A percentile compares a stretch with the other conserved stretches of the same genome.
Evolutionary conservation across 2,329 filamentous ascomycete genomes (phyloP).

Genomic region (Paramyrothecium sp.): DNA sequence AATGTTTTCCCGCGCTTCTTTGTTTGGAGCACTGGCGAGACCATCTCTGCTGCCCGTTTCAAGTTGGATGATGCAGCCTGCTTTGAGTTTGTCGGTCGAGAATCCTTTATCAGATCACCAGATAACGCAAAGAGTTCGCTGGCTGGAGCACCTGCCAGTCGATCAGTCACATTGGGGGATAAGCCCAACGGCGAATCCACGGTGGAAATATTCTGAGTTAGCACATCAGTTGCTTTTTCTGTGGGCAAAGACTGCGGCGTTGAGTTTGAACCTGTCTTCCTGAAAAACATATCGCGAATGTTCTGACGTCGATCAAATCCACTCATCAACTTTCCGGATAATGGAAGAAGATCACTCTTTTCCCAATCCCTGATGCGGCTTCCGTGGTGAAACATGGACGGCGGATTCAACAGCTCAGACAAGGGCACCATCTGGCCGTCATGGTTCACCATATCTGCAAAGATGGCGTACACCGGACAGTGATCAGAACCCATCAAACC

Average conservation of each 20-base stretch:
- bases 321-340: slow-evolving; percentile 80
- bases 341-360: slow-evolving; percentile 63
- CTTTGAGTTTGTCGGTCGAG: no score
- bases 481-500: slow-evolving; percentile 94
- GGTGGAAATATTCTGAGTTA: not conserved
- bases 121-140: no score
- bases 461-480: slow-evolving; percentile 82
- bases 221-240: not conserved
- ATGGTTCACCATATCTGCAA: slow-evolving; percentile 61
- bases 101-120: no score
- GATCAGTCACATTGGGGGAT: no score
- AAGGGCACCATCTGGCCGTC: slow-evolving; percentile 51
- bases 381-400: slow-evolving; percentile 68
- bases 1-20: slow-evolving; percentile 26
- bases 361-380: slow-evolving; percentile 65
- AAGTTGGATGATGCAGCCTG: not conserved
- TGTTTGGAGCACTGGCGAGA: slow-evolving; percentile 7
- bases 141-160: no score
- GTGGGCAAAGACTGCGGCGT: not conserved
- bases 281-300: slow-evolving; percentile 89
- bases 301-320: slow-evolving; percentile 83
- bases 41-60: slow-evolving; percentile 14
- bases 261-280: slow-evolving; percentile 18
- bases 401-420: slow-evolving; percentile 75
- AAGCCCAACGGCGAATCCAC: no score